These are phyloP conservation scores for Rhizodiscina lignyota DNA, from an alignment of 495 filamentous ascomycete genomes.

Conservation along the genomic window DNA sequence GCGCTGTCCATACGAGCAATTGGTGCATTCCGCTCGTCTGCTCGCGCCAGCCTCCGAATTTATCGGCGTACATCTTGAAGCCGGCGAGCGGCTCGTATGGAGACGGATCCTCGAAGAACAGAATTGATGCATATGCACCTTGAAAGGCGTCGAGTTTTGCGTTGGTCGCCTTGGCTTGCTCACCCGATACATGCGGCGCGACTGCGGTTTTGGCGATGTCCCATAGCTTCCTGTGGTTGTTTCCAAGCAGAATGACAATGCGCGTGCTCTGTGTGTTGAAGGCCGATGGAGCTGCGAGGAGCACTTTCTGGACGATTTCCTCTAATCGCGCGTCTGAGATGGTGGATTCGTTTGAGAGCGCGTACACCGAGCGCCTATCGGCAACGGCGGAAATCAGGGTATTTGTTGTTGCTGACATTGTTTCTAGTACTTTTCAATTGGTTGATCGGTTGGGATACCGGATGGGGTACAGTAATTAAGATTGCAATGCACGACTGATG, in stretches of 20 bases:
- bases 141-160: slow-evolving; percentile 32
- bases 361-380: slow-evolving; percentile 41
- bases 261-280: slow-evolving; percentile 52
- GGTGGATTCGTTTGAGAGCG: slow-evolving; percentile 36
- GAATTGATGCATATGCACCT: slow-evolving; percentile 38
- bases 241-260: slow-evolving; percentile 37
- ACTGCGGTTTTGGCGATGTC: slow-evolving; percentile 34
- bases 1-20: slow-evolving; percentile 44
- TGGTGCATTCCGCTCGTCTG: slow-evolving; percentile 54
- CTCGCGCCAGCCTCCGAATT: slow-evolving; percentile 42
- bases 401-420: too few species aligned
- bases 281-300: slow-evolving; percentile 36
- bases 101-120: slow-evolving; percentile 47
- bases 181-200: slow-evolving; percentile 36
- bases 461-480: too few species aligned
- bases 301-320: slow-evolving; percentile 31
- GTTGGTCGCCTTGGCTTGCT: slow-evolving; percentile 30
- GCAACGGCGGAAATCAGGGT: too few species aligned
- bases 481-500: too few species aligned
- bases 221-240: slow-evolving; percentile 48
- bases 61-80: slow-evolving; percentile 39
- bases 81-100: slow-evolving; percentile 31
- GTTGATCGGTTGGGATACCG: too few species aligned
- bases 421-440: too few species aligned
- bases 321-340: slow-evolving; percentile 35